Conservation (phyloP, 129 eudicot genomes). For the Helianthus tuberosus region DNA sequence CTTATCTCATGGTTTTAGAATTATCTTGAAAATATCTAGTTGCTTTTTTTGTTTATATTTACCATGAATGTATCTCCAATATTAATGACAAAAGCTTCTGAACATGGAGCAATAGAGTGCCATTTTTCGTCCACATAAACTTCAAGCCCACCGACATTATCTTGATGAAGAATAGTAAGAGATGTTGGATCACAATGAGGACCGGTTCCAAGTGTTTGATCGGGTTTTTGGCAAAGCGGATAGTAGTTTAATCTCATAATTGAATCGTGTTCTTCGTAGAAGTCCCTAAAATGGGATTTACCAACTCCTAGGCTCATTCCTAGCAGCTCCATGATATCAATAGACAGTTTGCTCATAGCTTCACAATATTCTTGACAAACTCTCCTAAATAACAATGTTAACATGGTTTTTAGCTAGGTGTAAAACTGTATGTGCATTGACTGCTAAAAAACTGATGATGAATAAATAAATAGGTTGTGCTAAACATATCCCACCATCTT, state of each 20-base stretch:
- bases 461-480: background rate
- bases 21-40: background rate
- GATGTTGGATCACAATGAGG: slow-evolving; percentile 51
- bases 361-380: slow-evolving; percentile 70
- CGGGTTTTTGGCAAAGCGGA: slow-evolving; percentile 74
- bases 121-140: slow-evolving; percentile 71
- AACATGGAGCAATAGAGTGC: slow-evolving; percentile 70
- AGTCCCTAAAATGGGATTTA: slow-evolving; percentile 53
- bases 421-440: background rate
- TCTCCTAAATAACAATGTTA: slow-evolving; percentile 42
- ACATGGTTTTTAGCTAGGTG: background rate
- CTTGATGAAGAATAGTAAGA: slow-evolving; percentile 80
- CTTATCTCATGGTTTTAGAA: background rate
- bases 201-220: slow-evolving; percentile 80
- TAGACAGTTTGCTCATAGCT: slow-evolving; percentile 68
- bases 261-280: slow-evolving; percentile 67
- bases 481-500: too few species aligned
- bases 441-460: background rate
- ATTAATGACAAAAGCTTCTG: slow-evolving; percentile 83
- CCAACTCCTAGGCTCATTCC: slow-evolving; percentile 77
- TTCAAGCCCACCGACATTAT: slow-evolving; percentile 82
- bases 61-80: slow-evolving; percentile 96
- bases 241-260: slow-evolving; percentile 84
- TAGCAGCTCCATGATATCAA: slow-evolving; percentile 68
- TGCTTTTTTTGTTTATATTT: background rate